Percentiles rank a stretch among this genome's conserved stretches.
Evolutionary conservation across 1,284 basidiomycete species (phyloP).

Genomic region (Sphagnurus paluster): DNA sequence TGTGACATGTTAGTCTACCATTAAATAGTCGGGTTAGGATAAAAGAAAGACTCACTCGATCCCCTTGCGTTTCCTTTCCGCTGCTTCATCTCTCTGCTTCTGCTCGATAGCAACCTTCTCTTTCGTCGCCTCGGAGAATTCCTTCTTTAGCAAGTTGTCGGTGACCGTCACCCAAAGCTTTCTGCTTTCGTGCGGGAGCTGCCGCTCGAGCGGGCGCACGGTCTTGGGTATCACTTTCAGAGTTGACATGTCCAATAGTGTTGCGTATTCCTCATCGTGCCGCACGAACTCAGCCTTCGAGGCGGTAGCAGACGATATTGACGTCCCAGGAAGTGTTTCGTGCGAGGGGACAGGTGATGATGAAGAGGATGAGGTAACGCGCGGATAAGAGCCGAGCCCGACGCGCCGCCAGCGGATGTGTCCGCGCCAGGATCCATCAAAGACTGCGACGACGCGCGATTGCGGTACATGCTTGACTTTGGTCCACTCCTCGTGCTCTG

Average conservation of each 20-base stretch:
- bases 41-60: conserved; percentile 58
- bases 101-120: conserved; percentile 90
- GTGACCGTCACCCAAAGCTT: conserved; percentile 91
- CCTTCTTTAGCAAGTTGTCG: conserved; percentile 73
- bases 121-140: conserved; percentile 87
- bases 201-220: conserved; percentile 81
- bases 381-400: conserved; percentile 47
- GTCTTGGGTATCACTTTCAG: conserved; percentile 80
- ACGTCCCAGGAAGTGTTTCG: conserved; percentile 32
- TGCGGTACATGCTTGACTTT: conserved; percentile 89
- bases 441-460: conserved; percentile 74
- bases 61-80: conserved; percentile 79
- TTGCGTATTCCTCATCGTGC: conserved; percentile 56
- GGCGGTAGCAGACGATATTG: conserved; percentile 26
- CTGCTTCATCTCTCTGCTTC: conserved; percentile 83
- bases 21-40: not conserved
- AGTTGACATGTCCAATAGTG: conserved; percentile 77
- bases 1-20: not conserved
- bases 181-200: conserved; percentile 82
- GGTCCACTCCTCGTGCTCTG: conserved; percentile 76
- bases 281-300: conserved; percentile 29
- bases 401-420: conserved; percentile 80
- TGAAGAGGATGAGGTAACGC: conserved; percentile 37
- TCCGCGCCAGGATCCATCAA: conserved; percentile 91
- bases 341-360: conserved; percentile 46